phyloP scores from a whole-genome alignment of 2,329 filamentous ascomycete genomes.

The Rhynchosporium graminicola region DNA sequence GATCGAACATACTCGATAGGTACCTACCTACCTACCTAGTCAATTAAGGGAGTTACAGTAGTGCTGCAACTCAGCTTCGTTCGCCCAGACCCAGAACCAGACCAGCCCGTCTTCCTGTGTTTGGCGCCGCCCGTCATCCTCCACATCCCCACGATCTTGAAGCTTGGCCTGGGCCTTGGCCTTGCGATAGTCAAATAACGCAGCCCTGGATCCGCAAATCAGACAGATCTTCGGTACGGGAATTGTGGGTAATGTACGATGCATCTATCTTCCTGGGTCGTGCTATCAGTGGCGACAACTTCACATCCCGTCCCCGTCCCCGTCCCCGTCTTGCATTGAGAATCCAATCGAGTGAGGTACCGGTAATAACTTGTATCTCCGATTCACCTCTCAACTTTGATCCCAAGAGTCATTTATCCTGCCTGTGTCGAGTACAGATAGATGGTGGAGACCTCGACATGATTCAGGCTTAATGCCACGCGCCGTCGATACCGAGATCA shows the following conservation, averaged over 20 bases:
- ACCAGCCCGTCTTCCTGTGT: neutral
- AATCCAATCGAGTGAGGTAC: too few species aligned
- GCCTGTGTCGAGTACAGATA: constrained; percentile 24
- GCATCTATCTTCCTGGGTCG: neutral
- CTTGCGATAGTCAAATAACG: neutral
- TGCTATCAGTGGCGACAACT: constrained; percentile 8
- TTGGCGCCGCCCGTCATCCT: constrained; percentile 23
- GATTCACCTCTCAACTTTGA: constrained; percentile 21
- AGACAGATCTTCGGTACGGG: constrained; percentile 1
- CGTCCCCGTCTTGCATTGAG: neutral
- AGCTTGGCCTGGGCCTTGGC: neutral
- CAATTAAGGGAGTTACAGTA: neutral
- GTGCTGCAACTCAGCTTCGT: neutral
- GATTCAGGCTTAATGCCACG: constrained; percentile 28
- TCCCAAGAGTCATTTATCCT: constrained; percentile 19
- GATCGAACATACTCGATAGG: neutral
- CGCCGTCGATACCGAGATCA: constrained; percentile 28
- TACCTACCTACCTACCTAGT: too few species aligned
- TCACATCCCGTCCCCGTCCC: neutral
- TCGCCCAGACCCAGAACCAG: neutral
- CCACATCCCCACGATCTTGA: constrained; percentile 22
- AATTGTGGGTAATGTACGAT: neutral
- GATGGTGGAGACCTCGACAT: neutral
- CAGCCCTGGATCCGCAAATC: neutral
- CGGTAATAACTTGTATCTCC: constrained; percentile 22